Evolutionary conservation across 164 flowering plant genomes (phyloP), one percentile per base, ranked within the genome.

Genomic region (Warburgia ugandensis): DNA sequence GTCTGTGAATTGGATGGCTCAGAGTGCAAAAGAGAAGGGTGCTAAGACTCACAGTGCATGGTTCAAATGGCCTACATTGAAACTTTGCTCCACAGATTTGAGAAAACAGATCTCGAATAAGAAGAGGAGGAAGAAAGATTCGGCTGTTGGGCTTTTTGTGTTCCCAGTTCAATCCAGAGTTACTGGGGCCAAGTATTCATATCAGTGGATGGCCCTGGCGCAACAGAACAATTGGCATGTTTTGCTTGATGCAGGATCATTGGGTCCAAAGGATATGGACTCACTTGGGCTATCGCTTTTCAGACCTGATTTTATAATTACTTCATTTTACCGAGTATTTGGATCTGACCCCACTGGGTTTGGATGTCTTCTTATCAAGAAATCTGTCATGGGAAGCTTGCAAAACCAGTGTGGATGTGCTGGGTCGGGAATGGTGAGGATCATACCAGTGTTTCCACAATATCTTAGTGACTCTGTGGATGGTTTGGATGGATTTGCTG

Each of bases 201-300:
- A 84, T 47, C 79, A 65, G 32, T 90, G 97, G 97, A 80, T 90
- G 97, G 83, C 73, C 26, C 21, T 84, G 54, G 97, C 97, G 8
- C 86, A 75, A 55, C 91, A 90, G 59, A 82, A 84, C 64, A 78
- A 81, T 12, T 90, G 97, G 97, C 94, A 86, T 64, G 85, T 90
- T 14, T 74, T 80, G 68, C 88, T 90, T 28, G 97, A 90, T 72
- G 89, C 95, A 6, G 81, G 80, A 8, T 76, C 89, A 31, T 66
- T 90, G 65, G 94, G 97, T 11, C 82, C 97, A 3, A 90, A 90
- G 44, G 97, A 86, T 60, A 90, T 90, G 97, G 97, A 90, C 25
- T 78, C 95, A 1, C 74, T 90, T 5, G 97, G 97, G 4, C 66
- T 86, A 51, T 90, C 97, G 4, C 72, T 90, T 2, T 84, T 86